A percentile compares a stretch with the other conserved stretches of the same genome.
Evolutionary conservation across 306 rosid genomes (phyloP).

Genomic region (Acmispon strigosus): DNA sequence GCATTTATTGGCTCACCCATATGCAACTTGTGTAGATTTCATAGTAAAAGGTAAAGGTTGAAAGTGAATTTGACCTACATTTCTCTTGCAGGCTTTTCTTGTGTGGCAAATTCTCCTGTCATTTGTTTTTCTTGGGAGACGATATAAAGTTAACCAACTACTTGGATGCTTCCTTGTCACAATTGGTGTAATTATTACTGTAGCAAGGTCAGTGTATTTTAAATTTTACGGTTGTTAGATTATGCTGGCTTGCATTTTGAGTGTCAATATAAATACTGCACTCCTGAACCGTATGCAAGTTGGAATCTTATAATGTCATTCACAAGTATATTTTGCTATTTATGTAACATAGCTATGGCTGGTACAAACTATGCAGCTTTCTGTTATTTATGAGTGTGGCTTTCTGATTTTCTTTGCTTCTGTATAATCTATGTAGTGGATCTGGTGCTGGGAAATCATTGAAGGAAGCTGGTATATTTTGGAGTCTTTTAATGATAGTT

Average conservation of each 20-base stretch:
- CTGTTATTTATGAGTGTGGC: neutral
- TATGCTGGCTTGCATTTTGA: neutral
- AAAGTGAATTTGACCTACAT: neutral
- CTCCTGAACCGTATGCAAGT: neutral
- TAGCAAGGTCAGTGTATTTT: slow-evolving; percentile 60
- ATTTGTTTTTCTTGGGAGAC: slow-evolving; percentile 57
- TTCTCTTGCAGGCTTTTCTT: slow-evolving; percentile 73
- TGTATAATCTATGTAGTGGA: slow-evolving; percentile 49
- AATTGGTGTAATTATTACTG: slow-evolving; percentile 66
- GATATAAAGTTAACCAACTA: slow-evolving; percentile 74
- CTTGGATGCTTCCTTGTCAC: slow-evolving; percentile 90
- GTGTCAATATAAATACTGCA: slow-evolving; percentile 3
- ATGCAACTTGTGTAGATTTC: neutral
- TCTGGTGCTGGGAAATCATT: slow-evolving; percentile 80
- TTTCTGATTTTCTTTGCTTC: slow-evolving; percentile 16
- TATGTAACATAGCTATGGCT: neutral
- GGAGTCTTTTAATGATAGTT: slow-evolving; percentile 78
- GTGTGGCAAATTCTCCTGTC: slow-evolving; percentile 96
- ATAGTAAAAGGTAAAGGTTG: slow-evolving; percentile 4
- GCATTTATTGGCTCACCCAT: neutral
- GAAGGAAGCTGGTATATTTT: slow-evolving; percentile 72
- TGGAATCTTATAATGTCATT: neutral
- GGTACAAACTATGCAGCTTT: neutral
- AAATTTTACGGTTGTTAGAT: neutral
- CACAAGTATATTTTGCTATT: neutral